phyloP scores from a whole-genome alignment of 495 filamentous ascomycete genomes.

The Talaromyces proteolyticus region DNA sequence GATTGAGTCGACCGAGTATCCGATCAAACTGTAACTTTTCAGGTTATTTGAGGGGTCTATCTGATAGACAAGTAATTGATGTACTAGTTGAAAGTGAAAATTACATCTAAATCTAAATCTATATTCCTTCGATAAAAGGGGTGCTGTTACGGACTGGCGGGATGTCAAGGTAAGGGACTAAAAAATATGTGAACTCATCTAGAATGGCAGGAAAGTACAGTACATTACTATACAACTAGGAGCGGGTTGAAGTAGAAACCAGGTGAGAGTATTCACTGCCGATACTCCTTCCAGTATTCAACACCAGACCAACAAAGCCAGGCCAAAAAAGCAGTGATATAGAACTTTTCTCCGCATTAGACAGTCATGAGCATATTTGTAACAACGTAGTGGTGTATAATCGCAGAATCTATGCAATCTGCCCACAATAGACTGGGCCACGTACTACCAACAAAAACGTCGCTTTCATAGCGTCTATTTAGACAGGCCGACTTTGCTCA shows the following conservation, averaged over 20 bases:
- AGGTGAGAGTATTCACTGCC: not conserved
- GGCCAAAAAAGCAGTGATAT: not conserved
- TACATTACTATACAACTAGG: conserved; percentile 4
- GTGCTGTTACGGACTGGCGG: no score
- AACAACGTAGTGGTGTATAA: not conserved
- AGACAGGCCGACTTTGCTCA: conserved; percentile 8
- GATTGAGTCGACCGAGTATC: conserved; percentile 74
- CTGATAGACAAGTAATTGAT: no score
- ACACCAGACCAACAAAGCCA: not conserved
- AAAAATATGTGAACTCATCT: no score
- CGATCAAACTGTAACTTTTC: conserved; percentile 26
- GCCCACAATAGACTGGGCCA: no score
- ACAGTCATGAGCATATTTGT: conserved; percentile 9
- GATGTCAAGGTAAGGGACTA: not conserved
- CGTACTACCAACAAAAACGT: no score
- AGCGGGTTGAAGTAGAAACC: not conserved
- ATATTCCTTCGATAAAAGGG: not conserved
- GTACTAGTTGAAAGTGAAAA: not conserved
- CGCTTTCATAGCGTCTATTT: not conserved
- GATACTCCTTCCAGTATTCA: not conserved
- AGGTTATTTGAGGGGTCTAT: no score
- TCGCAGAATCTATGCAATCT: not conserved
- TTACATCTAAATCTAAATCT: conserved; percentile 1
- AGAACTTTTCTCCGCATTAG: conserved; percentile 1
- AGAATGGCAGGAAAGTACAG: not conserved